Conservation (phyloP, 2,329 filamentous ascomycete genomes). For the Fusarium camptoceras region DNA sequence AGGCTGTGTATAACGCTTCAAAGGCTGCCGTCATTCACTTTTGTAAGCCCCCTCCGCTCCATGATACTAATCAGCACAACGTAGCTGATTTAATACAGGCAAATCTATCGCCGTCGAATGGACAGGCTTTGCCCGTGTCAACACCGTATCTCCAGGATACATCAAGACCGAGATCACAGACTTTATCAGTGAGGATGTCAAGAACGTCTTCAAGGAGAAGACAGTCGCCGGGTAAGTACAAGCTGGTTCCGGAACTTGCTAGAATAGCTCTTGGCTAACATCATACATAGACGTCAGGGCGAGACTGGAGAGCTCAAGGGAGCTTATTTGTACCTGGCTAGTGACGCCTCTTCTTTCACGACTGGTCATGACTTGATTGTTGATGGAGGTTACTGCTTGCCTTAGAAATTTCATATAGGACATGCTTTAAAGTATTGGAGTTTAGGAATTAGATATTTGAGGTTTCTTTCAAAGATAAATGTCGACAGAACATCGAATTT, state of each 20-base stretch:
- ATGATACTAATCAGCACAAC: neutral
- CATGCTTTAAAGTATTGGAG: neutral
- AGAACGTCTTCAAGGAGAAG: conserved; percentile 80
- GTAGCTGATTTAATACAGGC: conserved; percentile 55
- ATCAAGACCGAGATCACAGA: conserved; percentile 78
- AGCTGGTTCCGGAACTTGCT: neutral
- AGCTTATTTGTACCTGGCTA: conserved; percentile 83
- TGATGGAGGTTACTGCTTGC: conserved; percentile 77
- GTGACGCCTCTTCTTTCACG: conserved; percentile 84
- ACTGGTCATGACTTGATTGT: conserved; percentile 80
- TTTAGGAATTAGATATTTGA: conserved; percentile 5
- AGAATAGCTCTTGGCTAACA: conserved; percentile 29
- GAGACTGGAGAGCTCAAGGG: conserved; percentile 82
- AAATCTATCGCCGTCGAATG: conserved; percentile 81
- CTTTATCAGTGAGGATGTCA: conserved; percentile 73
- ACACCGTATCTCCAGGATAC: conserved; percentile 80
- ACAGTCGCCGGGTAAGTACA: conserved; percentile 76
- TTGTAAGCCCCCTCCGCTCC: conserved; percentile 55
- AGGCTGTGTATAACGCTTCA: conserved; percentile 78
- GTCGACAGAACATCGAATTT: conserved; percentile 2
- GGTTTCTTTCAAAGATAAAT: neutral
- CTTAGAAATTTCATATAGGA: conserved; percentile 48
- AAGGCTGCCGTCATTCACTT: conserved; percentile 74
- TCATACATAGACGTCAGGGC: conserved; percentile 69
- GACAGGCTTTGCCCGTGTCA: conserved; percentile 78